Conservation (phyloP, 352 stramenopile species). For the Pythium apleroticum region DNA sequence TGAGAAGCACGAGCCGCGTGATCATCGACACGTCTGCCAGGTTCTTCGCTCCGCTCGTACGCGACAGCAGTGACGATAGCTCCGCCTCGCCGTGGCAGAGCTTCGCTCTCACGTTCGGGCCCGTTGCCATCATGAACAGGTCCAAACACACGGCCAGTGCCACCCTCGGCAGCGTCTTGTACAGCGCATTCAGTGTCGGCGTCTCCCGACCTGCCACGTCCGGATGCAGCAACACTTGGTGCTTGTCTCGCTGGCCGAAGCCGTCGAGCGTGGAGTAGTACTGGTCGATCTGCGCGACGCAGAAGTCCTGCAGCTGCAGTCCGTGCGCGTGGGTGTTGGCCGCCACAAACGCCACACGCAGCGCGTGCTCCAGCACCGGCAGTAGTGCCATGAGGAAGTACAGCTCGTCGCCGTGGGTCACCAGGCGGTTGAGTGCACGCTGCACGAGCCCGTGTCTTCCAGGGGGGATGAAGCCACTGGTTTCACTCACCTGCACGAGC, state of each 20-base stretch:
- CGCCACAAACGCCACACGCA: constrained; percentile 58
- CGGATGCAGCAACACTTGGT: constrained; percentile 66
- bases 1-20: constrained; percentile 40
- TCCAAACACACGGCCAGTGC: constrained; percentile 53
- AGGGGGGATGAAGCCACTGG: constrained; percentile 38
- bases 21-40: constrained; percentile 21
- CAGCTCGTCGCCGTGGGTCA: constrained; percentile 39
- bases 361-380: constrained; percentile 63
- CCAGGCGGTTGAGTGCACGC: constrained; percentile 31
- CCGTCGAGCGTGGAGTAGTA: constrained; percentile 84
- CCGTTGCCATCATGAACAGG: constrained; percentile 74
- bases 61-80: constrained; percentile 32
- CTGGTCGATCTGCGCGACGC: constrained; percentile 52
- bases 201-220: constrained; percentile 19
- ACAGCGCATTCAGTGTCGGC: constrained; percentile 41
- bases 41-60: not conserved
- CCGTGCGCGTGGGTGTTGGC: constrained; percentile 32
- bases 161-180: constrained; percentile 40
- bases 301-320: constrained; percentile 35
- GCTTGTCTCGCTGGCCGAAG: constrained; percentile 74
- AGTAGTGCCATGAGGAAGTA: constrained; percentile 60
- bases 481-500: not conserved
- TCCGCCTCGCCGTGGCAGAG: constrained; percentile 67
- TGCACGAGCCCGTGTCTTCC: constrained; percentile 38
- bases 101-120: constrained; percentile 69